Conservation (phyloP, 192 early-diverging fungal species). For the Linderina pennispora region DNA sequence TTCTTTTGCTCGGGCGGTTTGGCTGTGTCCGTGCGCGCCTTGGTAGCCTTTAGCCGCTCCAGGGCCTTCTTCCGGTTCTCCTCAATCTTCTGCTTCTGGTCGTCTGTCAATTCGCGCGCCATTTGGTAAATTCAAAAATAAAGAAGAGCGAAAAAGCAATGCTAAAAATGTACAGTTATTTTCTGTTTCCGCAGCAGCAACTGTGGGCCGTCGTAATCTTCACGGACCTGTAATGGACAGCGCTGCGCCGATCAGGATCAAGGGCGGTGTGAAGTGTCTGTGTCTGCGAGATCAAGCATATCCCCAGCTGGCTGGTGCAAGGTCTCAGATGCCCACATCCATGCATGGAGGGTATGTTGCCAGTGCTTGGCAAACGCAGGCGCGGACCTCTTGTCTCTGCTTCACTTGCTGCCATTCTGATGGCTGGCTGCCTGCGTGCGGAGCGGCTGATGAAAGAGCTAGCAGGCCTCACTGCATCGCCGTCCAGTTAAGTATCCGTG, state of each 20-base stretch:
- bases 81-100: constrained; percentile 42
- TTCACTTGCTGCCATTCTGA: neutral
- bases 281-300: no score
- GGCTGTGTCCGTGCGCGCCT: constrained; percentile 4
- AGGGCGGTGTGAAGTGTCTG: no score
- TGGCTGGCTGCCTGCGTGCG: no score
- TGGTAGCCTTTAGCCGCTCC: constrained; percentile 13
- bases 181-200: no score
- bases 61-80: constrained; percentile 46
- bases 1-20: constrained; percentile 3
- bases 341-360: no score
- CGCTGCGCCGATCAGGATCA: no score
- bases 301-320: no score
- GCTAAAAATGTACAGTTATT: no score
- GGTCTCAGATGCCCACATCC: no score
- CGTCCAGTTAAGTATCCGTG: constrained; percentile 13
- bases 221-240: no score
- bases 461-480: constrained; percentile 6
- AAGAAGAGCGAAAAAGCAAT: neutral
- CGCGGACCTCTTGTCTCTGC: neutral
- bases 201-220: no score
- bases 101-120: constrained; percentile 33
- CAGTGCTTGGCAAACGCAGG: no score
- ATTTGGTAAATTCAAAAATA: constrained; percentile 10
- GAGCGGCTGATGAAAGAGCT: constrained; percentile 34